Base-by-base conservation (phyloP, 2,329 filamentous ascomycete species). In the Colletotrichum zoysiae region DNA sequence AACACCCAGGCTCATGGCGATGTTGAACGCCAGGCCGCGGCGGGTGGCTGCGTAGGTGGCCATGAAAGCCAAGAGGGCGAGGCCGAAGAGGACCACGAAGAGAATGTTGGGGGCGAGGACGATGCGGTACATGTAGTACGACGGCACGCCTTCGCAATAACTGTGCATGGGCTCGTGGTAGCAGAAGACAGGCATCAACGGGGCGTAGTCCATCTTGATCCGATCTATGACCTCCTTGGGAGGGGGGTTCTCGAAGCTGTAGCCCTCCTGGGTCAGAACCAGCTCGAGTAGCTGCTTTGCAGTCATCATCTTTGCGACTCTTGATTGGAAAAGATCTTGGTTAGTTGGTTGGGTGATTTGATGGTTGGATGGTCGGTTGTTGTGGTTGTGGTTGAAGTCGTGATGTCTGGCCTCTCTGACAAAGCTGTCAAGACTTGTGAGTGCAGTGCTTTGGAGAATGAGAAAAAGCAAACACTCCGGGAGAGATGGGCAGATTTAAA, bases 1-100 rank as follows among this genome's bases (percentile, higher is more conserved):
- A 23, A 88, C 82, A 8, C 90, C 90, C 0, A 86, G 79, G 1
- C 82, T 67, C 81, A 92, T 86, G 56, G 86, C 85, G n/a, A 86
- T 74, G 65, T 82, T 82, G 79, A 89, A 91, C 60, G 81, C 82
- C 68, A 83, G 84, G 14, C 84, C 87, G 62, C 81, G 82, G 65
- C 86, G 84, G 12, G 81, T 85, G 60, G 84, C 65, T 42, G 79
- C 82, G 73, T 84, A 84, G 53, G 80, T 81, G 50, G 78, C 72
- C 35, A 87, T 74, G 75, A 82, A 83, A 40, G 80, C 77, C 55
- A 88, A 18, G 7, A 84, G 75, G 5, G 84, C 85, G 50, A 86
- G 42, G 58, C 75, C 78, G 76, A 90, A 91, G 48, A 91, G 74
- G 46, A 78, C 84, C 2, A 86, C 73, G 75, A 89, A 89, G 58